Conservation (phyloP, 1,284 basidiomycete genomes). For the Cystobasidium sp. region DNA sequence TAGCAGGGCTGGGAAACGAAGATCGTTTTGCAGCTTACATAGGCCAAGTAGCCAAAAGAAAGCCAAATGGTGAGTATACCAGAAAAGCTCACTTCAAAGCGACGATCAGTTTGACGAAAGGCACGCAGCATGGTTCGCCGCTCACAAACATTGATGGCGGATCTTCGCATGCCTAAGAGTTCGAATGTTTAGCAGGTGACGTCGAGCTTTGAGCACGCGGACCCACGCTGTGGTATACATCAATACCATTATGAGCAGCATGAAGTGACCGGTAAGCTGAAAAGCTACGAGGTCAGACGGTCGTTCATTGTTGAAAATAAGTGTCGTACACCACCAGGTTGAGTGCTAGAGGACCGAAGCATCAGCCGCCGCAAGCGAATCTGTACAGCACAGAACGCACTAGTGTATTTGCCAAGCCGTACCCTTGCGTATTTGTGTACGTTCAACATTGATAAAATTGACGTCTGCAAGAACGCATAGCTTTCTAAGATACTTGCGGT, state of each 20-base stretch:
- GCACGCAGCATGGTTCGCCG: constrained; percentile 60
- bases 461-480: constrained; percentile 1
- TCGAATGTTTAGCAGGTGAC: background rate
- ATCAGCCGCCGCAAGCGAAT: background rate
- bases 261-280: constrained; percentile 81
- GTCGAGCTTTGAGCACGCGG: too few relatives aligned
- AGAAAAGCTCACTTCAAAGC: constrained; percentile 88
- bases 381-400: constrained; percentile 54
- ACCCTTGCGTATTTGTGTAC: constrained; percentile 68
- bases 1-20: background rate
- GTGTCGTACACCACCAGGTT: constrained; percentile 27
- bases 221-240: constrained; percentile 60
- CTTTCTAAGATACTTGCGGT: background rate
- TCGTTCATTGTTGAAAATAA: background rate
- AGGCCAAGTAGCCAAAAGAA: constrained; percentile 80
- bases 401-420: constrained; percentile 80
- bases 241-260: constrained; percentile 74
- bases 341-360: background rate
- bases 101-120: constrained; percentile 67
- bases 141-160: constrained; percentile 15
- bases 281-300: constrained; percentile 57
- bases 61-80: constrained; percentile 88
- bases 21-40: background rate
- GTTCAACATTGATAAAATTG: constrained; percentile 59
- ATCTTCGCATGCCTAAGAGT: constrained; percentile 18